phyloP scores from a whole-genome alignment of 148 eudicot species.

The Bassia scoparia region DNA sequence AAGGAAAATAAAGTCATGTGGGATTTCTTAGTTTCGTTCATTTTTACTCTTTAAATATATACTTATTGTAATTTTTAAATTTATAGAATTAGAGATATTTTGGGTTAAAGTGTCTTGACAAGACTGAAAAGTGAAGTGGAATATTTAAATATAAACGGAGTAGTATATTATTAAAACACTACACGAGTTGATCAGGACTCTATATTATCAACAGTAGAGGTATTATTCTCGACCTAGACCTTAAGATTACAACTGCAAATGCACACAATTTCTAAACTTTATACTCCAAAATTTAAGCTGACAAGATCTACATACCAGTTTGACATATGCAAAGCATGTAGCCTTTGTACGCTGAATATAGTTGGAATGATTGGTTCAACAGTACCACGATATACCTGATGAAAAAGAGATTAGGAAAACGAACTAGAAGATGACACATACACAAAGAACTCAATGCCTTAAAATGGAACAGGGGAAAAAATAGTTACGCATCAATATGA shows the following conservation, averaged over 20 bases:
- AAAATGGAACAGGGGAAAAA: background rate
- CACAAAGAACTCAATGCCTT: background rate
- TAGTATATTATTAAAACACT: too few relatives aligned
- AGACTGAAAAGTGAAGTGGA: too few relatives aligned
- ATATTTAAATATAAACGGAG: too few relatives aligned
- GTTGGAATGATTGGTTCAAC: conserved; percentile 89
- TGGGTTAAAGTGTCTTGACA: too few relatives aligned
- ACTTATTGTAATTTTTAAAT: too few relatives aligned
- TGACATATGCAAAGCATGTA: conserved; percentile 98
- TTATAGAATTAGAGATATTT: too few relatives aligned
- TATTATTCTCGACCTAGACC: conserved; percentile 1
- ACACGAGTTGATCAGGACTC: background rate
- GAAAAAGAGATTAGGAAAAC: conserved; percentile 7
- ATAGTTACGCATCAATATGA: too few relatives aligned
- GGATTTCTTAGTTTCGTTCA: too few relatives aligned
- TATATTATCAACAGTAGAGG: background rate
- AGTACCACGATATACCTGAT: conserved; percentile 79
- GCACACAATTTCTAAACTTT: background rate
- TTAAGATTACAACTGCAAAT: background rate
- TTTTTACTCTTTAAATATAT: too few relatives aligned
- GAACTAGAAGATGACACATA: background rate
- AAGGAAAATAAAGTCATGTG: too few relatives aligned
- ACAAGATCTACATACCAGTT: conserved; percentile 60
- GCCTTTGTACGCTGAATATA: conserved; percentile 90
- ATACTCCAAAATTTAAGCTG: background rate